Percentiles rank a stretch among this genome's conserved stretches.
Evolutionary conservation across 306 rosid genomes (phyloP).

Genomic region (Castanea sativa): DNA sequence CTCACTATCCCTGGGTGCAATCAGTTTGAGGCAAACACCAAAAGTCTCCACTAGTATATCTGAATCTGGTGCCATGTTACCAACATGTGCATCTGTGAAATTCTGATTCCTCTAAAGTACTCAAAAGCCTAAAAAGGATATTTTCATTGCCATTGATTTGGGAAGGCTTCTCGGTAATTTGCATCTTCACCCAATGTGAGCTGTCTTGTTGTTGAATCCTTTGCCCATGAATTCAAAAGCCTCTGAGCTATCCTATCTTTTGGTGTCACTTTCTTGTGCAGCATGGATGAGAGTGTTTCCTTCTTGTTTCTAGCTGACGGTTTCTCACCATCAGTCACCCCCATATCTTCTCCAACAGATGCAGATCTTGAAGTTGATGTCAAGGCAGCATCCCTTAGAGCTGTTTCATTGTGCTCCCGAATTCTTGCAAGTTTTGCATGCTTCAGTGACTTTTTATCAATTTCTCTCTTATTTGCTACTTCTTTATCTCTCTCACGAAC

Average conservation of each 20-base stretch:
- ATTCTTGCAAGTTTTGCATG: conserved; percentile 83
- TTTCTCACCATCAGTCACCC: conserved; percentile 15
- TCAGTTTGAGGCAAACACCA: background rate
- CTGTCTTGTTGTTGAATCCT: conserved; percentile 42
- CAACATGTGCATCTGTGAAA: background rate
- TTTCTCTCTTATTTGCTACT: conserved; percentile 43
- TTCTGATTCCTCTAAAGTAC: conserved; percentile 1
- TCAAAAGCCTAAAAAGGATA: conserved; percentile 7
- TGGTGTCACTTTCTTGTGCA: conserved; percentile 68
- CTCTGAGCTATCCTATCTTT: conserved; percentile 73
- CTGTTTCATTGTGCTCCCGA: conserved; percentile 80
- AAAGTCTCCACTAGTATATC: too few species aligned
- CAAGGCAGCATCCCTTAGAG: conserved; percentile 76
- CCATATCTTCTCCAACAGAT: conserved; percentile 49
- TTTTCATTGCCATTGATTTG: conserved; percentile 61
- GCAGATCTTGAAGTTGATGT: conserved; percentile 77
- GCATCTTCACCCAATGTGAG: conserved; percentile 46
- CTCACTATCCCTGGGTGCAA: background rate
- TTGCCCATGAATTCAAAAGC: conserved; percentile 50
- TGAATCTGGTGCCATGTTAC: background rate
- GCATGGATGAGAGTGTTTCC: conserved; percentile 75
- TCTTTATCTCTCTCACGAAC: conserved; percentile 65
- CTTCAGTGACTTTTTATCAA: conserved; percentile 52
- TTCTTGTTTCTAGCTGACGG: conserved; percentile 42
- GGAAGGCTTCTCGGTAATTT: conserved; percentile 70